Evolutionary conservation across 805 yeast genomes (phyloP).

Genomic region (Nakazawaea ambrosiae): DNA sequence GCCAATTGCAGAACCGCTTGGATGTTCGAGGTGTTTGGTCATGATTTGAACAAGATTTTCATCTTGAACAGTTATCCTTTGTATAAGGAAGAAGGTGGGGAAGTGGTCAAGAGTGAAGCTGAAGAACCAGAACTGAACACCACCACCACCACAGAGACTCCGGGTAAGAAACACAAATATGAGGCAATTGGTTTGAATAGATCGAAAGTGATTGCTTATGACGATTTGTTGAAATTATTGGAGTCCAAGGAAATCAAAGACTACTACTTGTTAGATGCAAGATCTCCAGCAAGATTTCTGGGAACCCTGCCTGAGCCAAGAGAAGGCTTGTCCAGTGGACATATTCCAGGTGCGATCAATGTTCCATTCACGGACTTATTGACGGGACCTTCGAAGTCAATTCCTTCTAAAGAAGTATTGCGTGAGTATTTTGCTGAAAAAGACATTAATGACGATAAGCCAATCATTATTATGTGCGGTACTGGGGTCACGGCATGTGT

Average conservation of each 20-base stretch:
- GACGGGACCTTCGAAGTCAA: conserved; percentile 35
- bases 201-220: conserved; percentile 56
- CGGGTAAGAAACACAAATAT: conserved; percentile 22
- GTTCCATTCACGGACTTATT: conserved; percentile 68
- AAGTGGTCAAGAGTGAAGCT: conserved; percentile 16
- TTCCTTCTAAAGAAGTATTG: conserved; percentile 41
- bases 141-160: conserved; percentile 17
- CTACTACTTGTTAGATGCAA: conserved; percentile 70
- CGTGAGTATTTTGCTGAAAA: conserved; percentile 36
- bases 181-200: conserved; percentile 28
- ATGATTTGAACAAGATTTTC: conserved; percentile 42
- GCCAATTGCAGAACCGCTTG: conserved; percentile 90
- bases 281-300: conserved; percentile 65
- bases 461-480: conserved; percentile 86
- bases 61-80: conserved; percentile 62
- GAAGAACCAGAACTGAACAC: conserved; percentile 17
- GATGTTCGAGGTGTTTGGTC: conserved; percentile 80
- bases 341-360: conserved; percentile 72
- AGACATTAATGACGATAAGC: conserved; percentile 39
- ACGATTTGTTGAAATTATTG: conserved; percentile 57
- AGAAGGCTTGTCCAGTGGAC: conserved; percentile 83
- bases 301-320: conserved; percentile 88
- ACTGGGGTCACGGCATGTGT: conserved; percentile 95
- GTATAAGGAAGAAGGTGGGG: conserved; percentile 14
- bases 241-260: conserved; percentile 33